Conservation (phyloP, 352 stramenopile genomes). For the Phytophthora sojae region DNA sequence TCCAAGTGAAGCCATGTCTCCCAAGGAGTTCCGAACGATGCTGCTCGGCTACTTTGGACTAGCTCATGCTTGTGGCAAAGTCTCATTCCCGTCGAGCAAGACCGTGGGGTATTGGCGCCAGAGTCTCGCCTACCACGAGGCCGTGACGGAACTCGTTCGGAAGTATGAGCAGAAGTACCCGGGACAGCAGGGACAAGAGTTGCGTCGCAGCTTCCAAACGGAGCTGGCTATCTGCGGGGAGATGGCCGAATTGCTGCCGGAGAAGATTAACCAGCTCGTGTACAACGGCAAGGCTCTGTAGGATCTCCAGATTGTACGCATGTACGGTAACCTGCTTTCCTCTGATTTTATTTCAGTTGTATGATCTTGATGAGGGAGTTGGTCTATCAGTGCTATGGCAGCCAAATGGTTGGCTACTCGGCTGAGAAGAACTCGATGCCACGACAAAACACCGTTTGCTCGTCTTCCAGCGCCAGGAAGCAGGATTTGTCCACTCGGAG, state of each 20-base stretch:
- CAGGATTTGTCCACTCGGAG: conserved; percentile 61
- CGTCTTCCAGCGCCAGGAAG: conserved; percentile 50
- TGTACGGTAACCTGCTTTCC: no score
- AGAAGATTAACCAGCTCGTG: conserved; percentile 85
- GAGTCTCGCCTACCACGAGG: conserved; percentile 60
- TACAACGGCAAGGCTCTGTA: conserved; percentile 70
- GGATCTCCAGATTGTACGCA: neutral
- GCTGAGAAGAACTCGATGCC: conserved; percentile 39
- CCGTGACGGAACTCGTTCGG: conserved; percentile 47
- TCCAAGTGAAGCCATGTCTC: conserved; percentile 38
- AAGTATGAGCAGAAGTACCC: conserved; percentile 44
- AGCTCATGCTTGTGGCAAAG: conserved; percentile 67
- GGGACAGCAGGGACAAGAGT: conserved; percentile 17
- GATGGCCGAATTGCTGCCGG: conserved; percentile 69
- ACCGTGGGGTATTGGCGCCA: conserved; percentile 71
- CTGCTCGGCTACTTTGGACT: conserved; percentile 70
- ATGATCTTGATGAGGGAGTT: no score
- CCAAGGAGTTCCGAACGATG: conserved; percentile 53
- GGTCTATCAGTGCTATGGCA: no score
- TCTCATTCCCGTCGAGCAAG: conserved; percentile 49
- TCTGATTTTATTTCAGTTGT: no score
- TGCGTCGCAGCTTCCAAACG: conserved; percentile 52
- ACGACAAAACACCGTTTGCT: conserved; percentile 52
- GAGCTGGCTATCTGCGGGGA: conserved; percentile 70
- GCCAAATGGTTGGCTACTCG: no score